Evolutionary conservation across 1,139 yeast species (phyloP).

Genomic region (Protomyces pachydermus): DNA sequence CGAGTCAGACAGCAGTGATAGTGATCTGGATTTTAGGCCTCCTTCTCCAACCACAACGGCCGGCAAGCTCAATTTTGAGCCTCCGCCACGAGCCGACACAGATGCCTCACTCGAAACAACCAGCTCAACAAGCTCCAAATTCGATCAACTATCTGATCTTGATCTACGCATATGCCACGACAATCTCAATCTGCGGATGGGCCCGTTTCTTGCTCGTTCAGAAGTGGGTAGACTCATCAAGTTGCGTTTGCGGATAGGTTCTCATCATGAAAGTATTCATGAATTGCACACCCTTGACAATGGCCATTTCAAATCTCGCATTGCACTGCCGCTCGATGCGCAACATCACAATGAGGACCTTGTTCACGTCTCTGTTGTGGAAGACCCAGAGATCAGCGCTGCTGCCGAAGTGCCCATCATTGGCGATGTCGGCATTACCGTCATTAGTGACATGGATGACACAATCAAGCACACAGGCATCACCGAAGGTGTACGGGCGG

Average conservation of each 20-base stretch:
- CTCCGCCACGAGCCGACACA: not conserved
- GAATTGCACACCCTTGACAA: conserved; percentile 30
- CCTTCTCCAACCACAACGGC: not conserved
- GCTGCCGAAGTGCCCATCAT: conserved; percentile 30
- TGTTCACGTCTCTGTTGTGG: conserved; percentile 27
- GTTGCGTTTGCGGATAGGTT: conserved; percentile 30
- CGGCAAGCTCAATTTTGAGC: not conserved
- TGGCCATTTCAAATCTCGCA: conserved; percentile 30
- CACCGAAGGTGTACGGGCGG: conserved; percentile 74
- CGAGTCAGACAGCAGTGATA: not conserved
- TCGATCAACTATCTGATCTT: not conserved
- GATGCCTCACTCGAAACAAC: not conserved
- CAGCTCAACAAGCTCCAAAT: not conserved
- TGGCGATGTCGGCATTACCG: conserved; percentile 51
- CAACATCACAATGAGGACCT: conserved; percentile 22
- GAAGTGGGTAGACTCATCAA: conserved; percentile 28
- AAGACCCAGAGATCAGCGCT: conserved; percentile 31
- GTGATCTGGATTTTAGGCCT: not conserved
- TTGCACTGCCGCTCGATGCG: conserved; percentile 2
- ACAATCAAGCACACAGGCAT: conserved; percentile 89
- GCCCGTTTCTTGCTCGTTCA: conserved; percentile 32
- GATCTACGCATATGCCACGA: not conserved
- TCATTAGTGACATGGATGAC: conserved; percentile 92
- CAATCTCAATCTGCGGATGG: not conserved
- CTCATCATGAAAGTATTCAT: conserved; percentile 27